phyloP scores from a whole-genome alignment of 352 stramenopile species.

The Phytophthora fragariae region DNA sequence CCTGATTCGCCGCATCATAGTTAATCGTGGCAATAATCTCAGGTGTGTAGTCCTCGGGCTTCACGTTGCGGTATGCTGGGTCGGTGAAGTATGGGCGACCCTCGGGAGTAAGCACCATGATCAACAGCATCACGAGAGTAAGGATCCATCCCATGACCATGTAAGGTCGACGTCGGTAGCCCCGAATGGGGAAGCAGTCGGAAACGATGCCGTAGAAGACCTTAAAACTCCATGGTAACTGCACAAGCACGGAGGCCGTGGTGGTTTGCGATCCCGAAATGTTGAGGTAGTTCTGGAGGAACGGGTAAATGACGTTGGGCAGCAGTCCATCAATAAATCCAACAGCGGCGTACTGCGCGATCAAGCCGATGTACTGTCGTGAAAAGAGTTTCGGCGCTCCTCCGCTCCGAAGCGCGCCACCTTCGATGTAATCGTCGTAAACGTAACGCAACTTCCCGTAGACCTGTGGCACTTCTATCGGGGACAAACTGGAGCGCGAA shows the following conservation, averaged over 20 bases:
- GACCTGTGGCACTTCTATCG: slow-evolving; percentile 30
- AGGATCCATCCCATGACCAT: slow-evolving; percentile 65
- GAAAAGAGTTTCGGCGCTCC: slow-evolving; percentile 51
- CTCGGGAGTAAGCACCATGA: slow-evolving; percentile 45
- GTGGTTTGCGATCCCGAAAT: slow-evolving; percentile 54
- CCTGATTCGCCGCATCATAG: slow-evolving; percentile 41
- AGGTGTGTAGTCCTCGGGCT: slow-evolving; percentile 51
- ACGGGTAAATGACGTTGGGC: slow-evolving; percentile 59
- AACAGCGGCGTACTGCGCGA: slow-evolving; percentile 63
- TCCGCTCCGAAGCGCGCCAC: slow-evolving; percentile 49
- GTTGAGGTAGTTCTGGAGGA: slow-evolving; percentile 69
- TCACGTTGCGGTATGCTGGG: slow-evolving; percentile 38
- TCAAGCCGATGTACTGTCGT: slow-evolving; percentile 58
- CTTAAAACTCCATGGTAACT: slow-evolving; percentile 71
- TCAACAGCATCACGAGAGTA: slow-evolving; percentile 45
- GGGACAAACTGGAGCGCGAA: slow-evolving; percentile 37
- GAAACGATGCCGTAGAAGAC: slow-evolving; percentile 70
- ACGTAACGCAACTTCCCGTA: slow-evolving; percentile 52
- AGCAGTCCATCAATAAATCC: slow-evolving; percentile 60
- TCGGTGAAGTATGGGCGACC: slow-evolving; percentile 54
- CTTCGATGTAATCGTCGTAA: slow-evolving; percentile 53
- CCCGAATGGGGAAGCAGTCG: slow-evolving; percentile 64
- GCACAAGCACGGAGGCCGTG: slow-evolving; percentile 50
- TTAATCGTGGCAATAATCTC: slow-evolving; percentile 53
- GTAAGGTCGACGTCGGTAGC: slow-evolving; percentile 61